phyloP scores from a whole-genome alignment of 495 filamentous ascomycete genomes.

The Aspergillus avenaceus region DNA sequence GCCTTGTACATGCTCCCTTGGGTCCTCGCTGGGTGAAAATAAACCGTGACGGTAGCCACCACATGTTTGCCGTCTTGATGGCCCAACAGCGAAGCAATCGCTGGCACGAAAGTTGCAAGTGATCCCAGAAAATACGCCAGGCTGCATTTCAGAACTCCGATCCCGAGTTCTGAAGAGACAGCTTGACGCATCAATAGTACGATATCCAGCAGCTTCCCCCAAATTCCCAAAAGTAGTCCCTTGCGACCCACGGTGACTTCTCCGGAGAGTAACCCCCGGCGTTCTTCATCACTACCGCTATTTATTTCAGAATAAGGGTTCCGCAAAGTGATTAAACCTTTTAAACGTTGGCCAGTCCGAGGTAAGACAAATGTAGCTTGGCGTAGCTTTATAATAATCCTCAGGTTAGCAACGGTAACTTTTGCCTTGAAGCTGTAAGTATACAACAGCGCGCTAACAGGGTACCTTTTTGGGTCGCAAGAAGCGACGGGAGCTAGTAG shows the following conservation, averaged over 20 bases:
- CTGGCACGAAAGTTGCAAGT: slow-evolving; percentile 77
- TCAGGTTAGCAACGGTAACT: not conserved
- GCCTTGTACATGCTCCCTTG: slow-evolving; percentile 91
- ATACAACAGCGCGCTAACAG: too few relatives aligned
- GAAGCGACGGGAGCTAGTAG: slow-evolving; percentile 36
- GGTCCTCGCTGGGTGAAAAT: slow-evolving; percentile 92
- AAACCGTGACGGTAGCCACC: slow-evolving; percentile 88
- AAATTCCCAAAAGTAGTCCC: slow-evolving; percentile 11
- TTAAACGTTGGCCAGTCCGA: slow-evolving; percentile 49
- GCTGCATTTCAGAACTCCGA: slow-evolving; percentile 85
- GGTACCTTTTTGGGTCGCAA: slow-evolving; percentile 34
- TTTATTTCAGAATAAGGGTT: slow-evolving; percentile 18
- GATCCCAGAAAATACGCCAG: slow-evolving; percentile 88
- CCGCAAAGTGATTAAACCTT: slow-evolving; percentile 45
- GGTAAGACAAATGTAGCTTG: slow-evolving; percentile 52
- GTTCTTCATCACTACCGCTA: slow-evolving; percentile 25
- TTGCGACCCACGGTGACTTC: slow-evolving; percentile 18
- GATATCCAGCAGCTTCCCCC: slow-evolving; percentile 6
- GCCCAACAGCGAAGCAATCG: slow-evolving; percentile 69
- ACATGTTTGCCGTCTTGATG: slow-evolving; percentile 94
- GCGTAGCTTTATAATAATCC: slow-evolving; percentile 34
- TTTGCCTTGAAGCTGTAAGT: too few relatives aligned
- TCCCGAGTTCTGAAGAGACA: slow-evolving; percentile 54
- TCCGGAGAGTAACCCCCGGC: slow-evolving; percentile 35
- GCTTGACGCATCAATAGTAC: slow-evolving; percentile 31